phyloP scores from a whole-genome alignment of 2,329 filamentous ascomycete species.

The Gremmenia infestans region DNA sequence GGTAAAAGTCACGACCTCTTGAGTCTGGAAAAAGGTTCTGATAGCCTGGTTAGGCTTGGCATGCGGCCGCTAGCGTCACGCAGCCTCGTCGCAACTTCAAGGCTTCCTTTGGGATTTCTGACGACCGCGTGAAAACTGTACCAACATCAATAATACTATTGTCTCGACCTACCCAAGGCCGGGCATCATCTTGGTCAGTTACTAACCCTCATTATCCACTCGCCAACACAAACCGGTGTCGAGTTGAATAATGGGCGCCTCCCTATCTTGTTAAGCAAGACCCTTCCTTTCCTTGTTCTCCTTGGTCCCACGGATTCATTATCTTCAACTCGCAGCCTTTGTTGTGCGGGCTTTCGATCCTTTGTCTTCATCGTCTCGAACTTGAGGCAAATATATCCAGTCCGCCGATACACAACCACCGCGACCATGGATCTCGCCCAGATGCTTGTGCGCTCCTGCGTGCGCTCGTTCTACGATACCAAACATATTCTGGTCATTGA shows the following conservation, averaged over 20 bases:
- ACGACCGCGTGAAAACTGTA: not conserved
- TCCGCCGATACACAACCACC: not conserved
- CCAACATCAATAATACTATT: not conserved
- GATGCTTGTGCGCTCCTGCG: conserved; percentile 79
- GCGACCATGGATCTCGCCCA: conserved; percentile 61
- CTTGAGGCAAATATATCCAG: not conserved
- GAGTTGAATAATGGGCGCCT: conserved; percentile 22
- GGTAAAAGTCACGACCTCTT: not conserved
- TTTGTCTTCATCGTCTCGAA: not conserved
- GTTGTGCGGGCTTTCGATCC: not conserved
- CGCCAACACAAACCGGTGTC: conserved; percentile 10
- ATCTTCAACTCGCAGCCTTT: conserved; percentile 4
- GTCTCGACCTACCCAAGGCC: not conserved
- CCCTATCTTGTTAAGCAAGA: conserved; percentile 1
- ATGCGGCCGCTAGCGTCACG: not conserved
- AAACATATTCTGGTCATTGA: conserved; percentile 79
- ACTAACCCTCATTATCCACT: conserved; percentile 7
- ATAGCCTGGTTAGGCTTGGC: conserved; percentile 1
- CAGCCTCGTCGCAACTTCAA: conserved; percentile 8
- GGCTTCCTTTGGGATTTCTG: not conserved
- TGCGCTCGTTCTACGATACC: conserved; percentile 80
- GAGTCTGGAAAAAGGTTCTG: not conserved
- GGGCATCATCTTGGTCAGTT: not conserved
- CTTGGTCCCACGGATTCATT: conserved; percentile 4
- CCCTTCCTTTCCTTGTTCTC: conserved; percentile 2